phyloP scores from a whole-genome alignment of 441 rosid genomes.

The Erodium moschatum region DNA sequence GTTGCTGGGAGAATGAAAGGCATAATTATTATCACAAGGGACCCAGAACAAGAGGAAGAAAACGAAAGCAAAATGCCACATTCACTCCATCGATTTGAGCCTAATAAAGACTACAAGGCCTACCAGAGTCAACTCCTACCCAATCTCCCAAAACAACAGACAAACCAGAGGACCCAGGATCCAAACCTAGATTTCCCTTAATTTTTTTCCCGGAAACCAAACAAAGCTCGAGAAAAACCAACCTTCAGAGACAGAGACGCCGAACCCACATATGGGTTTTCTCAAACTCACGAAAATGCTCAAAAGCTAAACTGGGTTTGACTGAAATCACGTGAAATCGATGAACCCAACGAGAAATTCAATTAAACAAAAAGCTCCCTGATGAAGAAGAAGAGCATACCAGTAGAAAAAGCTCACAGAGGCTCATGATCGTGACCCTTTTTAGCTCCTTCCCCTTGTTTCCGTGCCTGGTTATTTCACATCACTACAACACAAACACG shows the following conservation, averaged over 20 bases:
- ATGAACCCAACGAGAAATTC: background rate
- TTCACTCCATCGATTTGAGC: too few species aligned
- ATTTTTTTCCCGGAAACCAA: background rate
- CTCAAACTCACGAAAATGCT: background rate
- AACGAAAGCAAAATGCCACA: background rate
- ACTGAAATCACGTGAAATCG: background rate
- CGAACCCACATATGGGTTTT: background rate
- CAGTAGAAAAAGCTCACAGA: too few species aligned
- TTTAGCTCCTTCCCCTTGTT: too few species aligned
- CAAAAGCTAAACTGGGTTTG: background rate
- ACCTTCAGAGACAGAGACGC: too few species aligned
- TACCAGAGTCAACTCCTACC: background rate
- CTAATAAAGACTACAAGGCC: background rate
- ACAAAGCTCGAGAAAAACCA: background rate
- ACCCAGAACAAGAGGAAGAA: background rate
- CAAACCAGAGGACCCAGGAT: background rate
- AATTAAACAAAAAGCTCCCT: too few species aligned
- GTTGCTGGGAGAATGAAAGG: background rate
- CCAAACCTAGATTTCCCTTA: background rate
- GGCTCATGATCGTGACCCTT: too few species aligned
- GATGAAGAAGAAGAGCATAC: too few species aligned
- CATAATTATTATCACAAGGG: background rate
- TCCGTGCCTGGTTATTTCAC: background rate
- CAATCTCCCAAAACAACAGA: too few species aligned
- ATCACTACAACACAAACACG: background rate